These are phyloP conservation scores for Oryza punctata DNA, from an alignment of 176 grass and related monocot species.

Conservation along the genomic window DNA sequence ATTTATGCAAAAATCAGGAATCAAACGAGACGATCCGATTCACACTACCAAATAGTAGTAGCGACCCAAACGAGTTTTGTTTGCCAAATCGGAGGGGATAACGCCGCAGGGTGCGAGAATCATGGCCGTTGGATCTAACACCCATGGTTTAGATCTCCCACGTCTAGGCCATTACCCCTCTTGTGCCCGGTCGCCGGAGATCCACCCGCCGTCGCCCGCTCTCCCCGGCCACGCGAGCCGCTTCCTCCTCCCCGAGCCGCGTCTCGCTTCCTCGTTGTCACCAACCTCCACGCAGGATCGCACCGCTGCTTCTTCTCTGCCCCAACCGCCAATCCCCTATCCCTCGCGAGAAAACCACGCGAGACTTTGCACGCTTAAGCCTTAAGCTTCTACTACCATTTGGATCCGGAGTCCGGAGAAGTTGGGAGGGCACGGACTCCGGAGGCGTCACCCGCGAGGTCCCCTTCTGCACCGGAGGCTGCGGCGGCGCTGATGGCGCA, in stretches of 20 bases:
- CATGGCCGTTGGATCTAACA: not conserved
- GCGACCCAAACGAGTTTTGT: too few relatives aligned
- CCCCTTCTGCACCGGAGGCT: not conserved
- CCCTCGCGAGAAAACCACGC: slow-evolving; percentile 1
- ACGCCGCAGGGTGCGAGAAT: too few relatives aligned
- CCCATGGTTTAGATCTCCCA: not conserved
- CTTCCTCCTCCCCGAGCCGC: not conserved
- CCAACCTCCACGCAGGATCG: not conserved
- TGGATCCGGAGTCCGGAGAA: slow-evolving; percentile 38
- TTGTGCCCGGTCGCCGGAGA: not conserved
- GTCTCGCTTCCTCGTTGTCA: not conserved
- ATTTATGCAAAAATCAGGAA: not conserved
- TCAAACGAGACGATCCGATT: not conserved
- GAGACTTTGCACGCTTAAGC: not conserved
- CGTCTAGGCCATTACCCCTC: not conserved
- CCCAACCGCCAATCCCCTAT: not conserved
- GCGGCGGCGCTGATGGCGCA: slow-evolving; percentile 52
- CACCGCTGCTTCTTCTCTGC: not conserved
- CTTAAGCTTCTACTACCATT: slow-evolving; percentile 14
- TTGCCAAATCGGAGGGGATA: too few relatives aligned
- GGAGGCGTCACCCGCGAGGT: not conserved
- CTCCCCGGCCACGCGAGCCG: not conserved
- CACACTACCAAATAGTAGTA: too few relatives aligned
- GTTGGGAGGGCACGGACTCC: not conserved
- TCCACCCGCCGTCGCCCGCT: not conserved